phyloP scores from a whole-genome alignment of 768 basidiomycete genomes.

The Tulasnella sp. region DNA sequence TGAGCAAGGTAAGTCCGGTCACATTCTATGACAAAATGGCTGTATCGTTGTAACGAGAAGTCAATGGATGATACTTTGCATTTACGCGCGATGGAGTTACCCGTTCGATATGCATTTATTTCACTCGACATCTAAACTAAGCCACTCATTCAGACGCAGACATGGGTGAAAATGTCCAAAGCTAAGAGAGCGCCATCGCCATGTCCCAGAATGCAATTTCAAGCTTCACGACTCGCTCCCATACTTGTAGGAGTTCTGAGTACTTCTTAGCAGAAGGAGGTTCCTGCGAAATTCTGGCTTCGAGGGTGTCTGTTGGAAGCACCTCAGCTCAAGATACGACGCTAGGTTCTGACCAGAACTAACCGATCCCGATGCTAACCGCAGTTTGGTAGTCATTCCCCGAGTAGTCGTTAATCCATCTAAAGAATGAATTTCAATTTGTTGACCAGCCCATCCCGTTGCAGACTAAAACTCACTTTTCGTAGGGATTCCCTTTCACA shows the following conservation, averaged over 20 bases:
- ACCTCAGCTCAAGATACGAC: constrained; percentile 4
- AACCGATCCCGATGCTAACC: constrained; percentile 66
- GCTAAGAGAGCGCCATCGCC: constrained; percentile 36
- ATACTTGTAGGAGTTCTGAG: constrained; percentile 59
- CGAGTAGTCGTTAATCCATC: constrained; percentile 54
- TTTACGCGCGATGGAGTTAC: not conserved
- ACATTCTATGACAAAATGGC: not conserved
- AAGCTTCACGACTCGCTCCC: constrained; percentile 65
- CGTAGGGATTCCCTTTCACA: constrained; percentile 65
- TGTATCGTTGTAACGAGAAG: not conserved
- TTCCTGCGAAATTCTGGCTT: constrained; percentile 49
- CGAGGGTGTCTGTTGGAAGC: constrained; percentile 56
- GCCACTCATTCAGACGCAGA: not conserved
- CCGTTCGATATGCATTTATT: not conserved
- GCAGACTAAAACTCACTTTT: constrained; percentile 23
- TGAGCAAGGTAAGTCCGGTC: not conserved
- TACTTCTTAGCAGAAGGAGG: constrained; percentile 56
- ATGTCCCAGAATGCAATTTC: constrained; percentile 89
- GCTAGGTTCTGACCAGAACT: constrained; percentile 26
- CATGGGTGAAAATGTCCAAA: not conserved
- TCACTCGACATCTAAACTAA: not conserved
- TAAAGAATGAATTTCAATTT: not conserved
- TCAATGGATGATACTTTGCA: not conserved
- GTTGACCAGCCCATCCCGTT: constrained; percentile 49
- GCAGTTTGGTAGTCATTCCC: constrained; percentile 64